These are phyloP conservation scores for Prunus yedoensis DNA, from an alignment of 331 rosid genomes.

Conservation along the genomic window DNA sequence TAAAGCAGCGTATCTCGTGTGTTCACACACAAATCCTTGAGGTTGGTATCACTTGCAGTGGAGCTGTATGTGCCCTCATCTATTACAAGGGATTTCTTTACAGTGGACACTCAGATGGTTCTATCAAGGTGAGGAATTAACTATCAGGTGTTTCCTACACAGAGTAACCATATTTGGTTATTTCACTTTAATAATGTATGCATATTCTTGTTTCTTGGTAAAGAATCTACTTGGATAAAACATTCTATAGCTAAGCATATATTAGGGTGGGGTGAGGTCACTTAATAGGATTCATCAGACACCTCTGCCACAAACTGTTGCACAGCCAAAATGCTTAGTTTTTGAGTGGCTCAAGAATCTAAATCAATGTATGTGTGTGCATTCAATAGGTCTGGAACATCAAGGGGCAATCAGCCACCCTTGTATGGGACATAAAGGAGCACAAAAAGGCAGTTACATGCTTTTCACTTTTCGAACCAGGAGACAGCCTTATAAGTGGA, in stretches of 20 bases:
- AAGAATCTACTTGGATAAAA: neutral
- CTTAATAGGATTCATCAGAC: too few species aligned
- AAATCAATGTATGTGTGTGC: slow-evolving; percentile 20
- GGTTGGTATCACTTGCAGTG: slow-evolving; percentile 49
- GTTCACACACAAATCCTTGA: slow-evolving; percentile 87
- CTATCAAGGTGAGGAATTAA: slow-evolving; percentile 55
- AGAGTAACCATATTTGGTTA: neutral
- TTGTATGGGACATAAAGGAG: slow-evolving; percentile 70
- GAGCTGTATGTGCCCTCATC: slow-evolving; percentile 70
- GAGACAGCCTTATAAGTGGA: slow-evolving; percentile 74
- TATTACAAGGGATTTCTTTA: slow-evolving; percentile 71
- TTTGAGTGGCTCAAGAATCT: neutral
- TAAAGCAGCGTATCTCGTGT: slow-evolving; percentile 82
- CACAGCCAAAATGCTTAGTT: neutral
- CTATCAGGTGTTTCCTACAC: neutral
- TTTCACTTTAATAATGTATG: neutral
- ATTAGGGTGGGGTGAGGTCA: too few species aligned
- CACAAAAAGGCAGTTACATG: slow-evolving; percentile 74
- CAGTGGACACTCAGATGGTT: slow-evolving; percentile 81
- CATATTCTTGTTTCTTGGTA: neutral
- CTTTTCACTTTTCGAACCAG: slow-evolving; percentile 56
- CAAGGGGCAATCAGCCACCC: slow-evolving; percentile 67
- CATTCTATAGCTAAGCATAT: neutral
- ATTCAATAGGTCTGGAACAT: slow-evolving; percentile 68
- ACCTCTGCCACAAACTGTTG: neutral